phyloP scores from a whole-genome alignment of 352 stramenopile species.

The Globisporangium apiculatum region DNA sequence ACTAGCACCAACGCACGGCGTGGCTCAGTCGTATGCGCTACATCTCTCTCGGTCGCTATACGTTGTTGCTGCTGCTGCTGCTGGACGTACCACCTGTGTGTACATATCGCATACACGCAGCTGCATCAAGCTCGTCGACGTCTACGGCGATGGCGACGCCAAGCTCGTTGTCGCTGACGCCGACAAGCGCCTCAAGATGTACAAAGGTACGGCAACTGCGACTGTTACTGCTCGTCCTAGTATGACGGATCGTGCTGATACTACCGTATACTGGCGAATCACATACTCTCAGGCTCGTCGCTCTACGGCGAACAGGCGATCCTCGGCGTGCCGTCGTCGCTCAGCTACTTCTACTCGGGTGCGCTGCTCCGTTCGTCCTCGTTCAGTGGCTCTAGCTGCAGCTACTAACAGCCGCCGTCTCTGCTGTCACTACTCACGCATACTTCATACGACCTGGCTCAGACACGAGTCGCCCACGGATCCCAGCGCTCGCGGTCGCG shows the following conservation, averaged over 20 bases:
- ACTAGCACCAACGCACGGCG: background rate
- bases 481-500: constrained; percentile 81
- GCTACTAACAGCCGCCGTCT: no score
- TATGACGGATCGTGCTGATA: no score
- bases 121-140: constrained; percentile 69
- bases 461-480: constrained; percentile 60
- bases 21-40: background rate
- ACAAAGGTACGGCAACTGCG: constrained; percentile 43
- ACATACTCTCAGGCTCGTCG: constrained; percentile 33
- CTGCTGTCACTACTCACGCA: background rate
- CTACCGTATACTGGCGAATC: no score
- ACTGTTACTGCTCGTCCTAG: no score
- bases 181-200: constrained; percentile 84
- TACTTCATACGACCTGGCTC: background rate
- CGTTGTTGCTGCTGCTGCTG: background rate
- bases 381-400: background rate
- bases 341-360: constrained; percentile 79
- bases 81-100: no score
- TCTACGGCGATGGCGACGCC: constrained; percentile 78
- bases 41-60: background rate
- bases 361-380: background rate
- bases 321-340: constrained; percentile 57
- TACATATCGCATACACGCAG: constrained; percentile 12
- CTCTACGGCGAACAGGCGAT: constrained; percentile 77
- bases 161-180: constrained; percentile 76